Evolutionary conservation across 371 early-diverging fungal species (phyloP).

Genomic region (Mucor racemosus): DNA sequence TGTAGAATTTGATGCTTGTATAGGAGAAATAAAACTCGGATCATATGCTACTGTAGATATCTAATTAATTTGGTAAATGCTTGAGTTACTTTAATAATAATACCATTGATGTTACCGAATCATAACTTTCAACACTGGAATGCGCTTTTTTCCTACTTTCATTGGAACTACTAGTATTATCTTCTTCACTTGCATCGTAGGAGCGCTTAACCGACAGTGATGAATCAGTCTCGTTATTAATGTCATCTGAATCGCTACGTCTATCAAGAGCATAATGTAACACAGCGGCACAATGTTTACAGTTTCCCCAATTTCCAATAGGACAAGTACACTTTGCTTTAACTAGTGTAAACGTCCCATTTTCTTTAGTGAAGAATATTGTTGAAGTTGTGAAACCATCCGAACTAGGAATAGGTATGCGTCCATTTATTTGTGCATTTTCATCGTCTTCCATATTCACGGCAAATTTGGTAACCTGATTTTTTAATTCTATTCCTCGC

Average conservation of each 20-base stretch:
- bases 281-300: neutral
- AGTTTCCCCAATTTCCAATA: slow-evolving; percentile 4
- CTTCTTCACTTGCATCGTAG: neutral
- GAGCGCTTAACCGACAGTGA: neutral
- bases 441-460: neutral
- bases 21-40: neutral
- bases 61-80: neutral
- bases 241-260: neutral
- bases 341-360: neutral
- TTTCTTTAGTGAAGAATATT: neutral
- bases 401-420: neutral
- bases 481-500: neutral
- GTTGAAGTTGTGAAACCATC: neutral
- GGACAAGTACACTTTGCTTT: neutral
- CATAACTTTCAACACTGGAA: neutral
- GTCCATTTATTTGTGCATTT: neutral
- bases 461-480: neutral
- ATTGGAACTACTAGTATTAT: neutral
- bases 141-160: slow-evolving; percentile 1
- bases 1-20: neutral
- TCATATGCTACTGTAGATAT: slow-evolving; percentile 1
- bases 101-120: neutral
- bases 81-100: neutral
- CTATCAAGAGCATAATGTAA: neutral
- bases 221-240: too few relatives aligned